Evolutionary conservation across 306 rosid genomes (phyloP).

Genomic region (Cucumis hystrix): DNA sequence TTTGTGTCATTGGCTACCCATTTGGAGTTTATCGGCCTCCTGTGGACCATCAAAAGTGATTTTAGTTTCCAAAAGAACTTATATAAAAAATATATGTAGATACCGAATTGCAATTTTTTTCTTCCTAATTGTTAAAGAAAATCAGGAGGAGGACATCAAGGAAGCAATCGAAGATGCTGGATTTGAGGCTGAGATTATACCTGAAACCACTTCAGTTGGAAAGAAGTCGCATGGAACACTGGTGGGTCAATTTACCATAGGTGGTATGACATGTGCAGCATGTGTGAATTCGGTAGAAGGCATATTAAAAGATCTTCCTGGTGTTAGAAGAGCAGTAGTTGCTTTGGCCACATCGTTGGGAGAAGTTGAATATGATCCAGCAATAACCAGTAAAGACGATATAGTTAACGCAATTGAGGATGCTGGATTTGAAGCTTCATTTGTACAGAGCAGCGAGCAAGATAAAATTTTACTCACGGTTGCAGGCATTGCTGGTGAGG

Average conservation of each 20-base stretch:
- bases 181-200: conserved; percentile 84
- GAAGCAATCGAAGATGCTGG: conserved; percentile 95
- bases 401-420: conserved; percentile 85
- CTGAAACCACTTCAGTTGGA: conserved; percentile 51
- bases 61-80: not conserved
- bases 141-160: conserved; percentile 73
- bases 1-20: not conserved
- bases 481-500: conserved; percentile 44
- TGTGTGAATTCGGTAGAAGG: conserved; percentile 95
- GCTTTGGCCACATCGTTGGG: conserved; percentile 90
- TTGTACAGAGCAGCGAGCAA: conserved; percentile 78
- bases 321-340: conserved; percentile 80
- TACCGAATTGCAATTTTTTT: conserved; percentile 6
- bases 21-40: not conserved
- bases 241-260: conserved; percentile 77
- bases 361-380: conserved; percentile 83
- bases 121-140: conserved; percentile 10
- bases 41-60: not conserved
- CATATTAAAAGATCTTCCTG: conserved; percentile 64
- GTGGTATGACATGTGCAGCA: conserved; percentile 99
- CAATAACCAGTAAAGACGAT: conserved; percentile 56
- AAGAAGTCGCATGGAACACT: conserved; percentile 41
- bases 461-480: conserved; percentile 60
- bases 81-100: not conserved
- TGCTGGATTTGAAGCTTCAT: conserved; percentile 82